Percentiles rank a stretch among this genome's conserved stretches.
phyloP scores from a whole-genome alignment of 129 eudicot genomes.

The Apium graveolens region DNA sequence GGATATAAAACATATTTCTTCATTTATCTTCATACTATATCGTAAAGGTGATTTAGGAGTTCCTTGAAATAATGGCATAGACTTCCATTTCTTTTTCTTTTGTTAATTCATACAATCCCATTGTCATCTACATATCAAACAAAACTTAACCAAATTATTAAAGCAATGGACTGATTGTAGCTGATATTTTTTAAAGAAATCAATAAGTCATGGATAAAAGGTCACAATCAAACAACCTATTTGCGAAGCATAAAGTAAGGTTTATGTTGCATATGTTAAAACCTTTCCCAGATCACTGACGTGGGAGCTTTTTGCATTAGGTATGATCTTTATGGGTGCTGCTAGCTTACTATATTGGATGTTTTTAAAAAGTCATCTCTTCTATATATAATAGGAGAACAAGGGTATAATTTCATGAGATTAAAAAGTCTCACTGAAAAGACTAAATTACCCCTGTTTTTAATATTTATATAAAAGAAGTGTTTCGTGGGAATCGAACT shows the following conservation, averaged over 20 bases:
- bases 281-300: not conserved
- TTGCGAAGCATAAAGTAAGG: not conserved
- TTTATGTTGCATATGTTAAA: not conserved
- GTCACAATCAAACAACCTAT: not conserved
- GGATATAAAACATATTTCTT: not conserved
- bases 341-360: not conserved
- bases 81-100: not conserved
- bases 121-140: not conserved
- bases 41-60: not conserved
- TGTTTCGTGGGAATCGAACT: too few relatives aligned
- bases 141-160: not conserved
- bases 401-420: too few relatives aligned
- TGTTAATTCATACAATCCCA: not conserved
- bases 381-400: too few relatives aligned
- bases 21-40: not conserved
- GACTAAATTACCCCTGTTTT: too few relatives aligned
- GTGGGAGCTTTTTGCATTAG: not conserved
- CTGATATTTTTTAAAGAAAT: not conserved
- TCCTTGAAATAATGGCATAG: not conserved
- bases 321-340: not conserved
- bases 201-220: not conserved
- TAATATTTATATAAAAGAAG: too few relatives aligned
- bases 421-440: too few relatives aligned
- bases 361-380: not conserved
- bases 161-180: not conserved